Percentiles rank a stretch among this genome's conserved stretches.
These are phyloP conservation scores for Yarrowia alimentaria DNA, from an alignment of 805 yeast species.

Conservation along the genomic window DNA sequence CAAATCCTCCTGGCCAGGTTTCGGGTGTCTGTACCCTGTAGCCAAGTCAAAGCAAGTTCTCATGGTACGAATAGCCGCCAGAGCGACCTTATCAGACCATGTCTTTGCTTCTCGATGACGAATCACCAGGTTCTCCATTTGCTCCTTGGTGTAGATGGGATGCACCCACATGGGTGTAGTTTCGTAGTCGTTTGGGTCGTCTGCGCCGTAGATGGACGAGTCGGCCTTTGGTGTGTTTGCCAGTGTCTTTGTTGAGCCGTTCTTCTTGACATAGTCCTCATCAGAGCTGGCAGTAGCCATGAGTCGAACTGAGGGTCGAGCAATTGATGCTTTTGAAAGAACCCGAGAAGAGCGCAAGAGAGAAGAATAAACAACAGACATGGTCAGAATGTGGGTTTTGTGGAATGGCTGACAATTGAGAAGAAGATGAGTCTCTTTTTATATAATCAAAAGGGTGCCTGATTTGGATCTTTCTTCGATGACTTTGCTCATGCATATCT, in stretches of 20 bases:
- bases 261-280: background rate
- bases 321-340: background rate
- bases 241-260: background rate
- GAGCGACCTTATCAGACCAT: conserved; percentile 51
- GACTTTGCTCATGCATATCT: conserved; percentile 11
- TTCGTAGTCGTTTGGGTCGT: background rate
- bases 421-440: background rate
- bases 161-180: conserved; percentile 43
- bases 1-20: conserved; percentile 43
- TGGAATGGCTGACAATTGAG: background rate
- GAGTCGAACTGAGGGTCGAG: conserved; percentile 8
- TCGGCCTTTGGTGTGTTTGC: conserved; percentile 5
- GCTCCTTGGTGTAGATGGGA: conserved; percentile 42
- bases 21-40: conserved; percentile 61
- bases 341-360: conserved; percentile 14
- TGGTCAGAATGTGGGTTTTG: background rate
- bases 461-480: background rate
- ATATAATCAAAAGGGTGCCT: background rate
- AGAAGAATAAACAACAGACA: too few species aligned
- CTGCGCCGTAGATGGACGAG: conserved; percentile 25
- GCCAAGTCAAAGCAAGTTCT: conserved; percentile 56
- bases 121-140: conserved; percentile 45
- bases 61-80: conserved; percentile 45
- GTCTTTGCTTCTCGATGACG: conserved; percentile 47
- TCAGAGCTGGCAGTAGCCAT: conserved; percentile 2